These are phyloP conservation scores for Phaeophleospora eucalypticola DNA, from an alignment of 2,329 filamentous ascomycete genomes.

Conservation along the genomic window DNA sequence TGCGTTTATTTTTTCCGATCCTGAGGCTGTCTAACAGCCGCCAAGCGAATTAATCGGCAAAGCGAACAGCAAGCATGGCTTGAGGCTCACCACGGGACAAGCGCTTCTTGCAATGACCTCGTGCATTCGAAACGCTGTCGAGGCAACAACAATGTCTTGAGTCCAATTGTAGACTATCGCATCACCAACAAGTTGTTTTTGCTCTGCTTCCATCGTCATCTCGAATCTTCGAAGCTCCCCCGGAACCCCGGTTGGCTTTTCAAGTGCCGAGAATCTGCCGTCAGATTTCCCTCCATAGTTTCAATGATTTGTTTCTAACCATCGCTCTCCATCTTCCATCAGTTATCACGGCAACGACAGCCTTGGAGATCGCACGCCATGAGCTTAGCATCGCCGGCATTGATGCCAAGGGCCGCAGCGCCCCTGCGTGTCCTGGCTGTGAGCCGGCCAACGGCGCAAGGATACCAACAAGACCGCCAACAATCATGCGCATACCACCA, in stretches of 20 bases:
- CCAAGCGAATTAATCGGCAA: too few relatives aligned
- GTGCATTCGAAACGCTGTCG: too few relatives aligned
- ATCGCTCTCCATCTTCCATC: neutral
- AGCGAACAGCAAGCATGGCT: too few relatives aligned
- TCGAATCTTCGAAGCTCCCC: neutral
- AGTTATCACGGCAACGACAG: neutral
- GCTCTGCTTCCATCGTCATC: neutral
- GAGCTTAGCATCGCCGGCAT: conserved; percentile 34
- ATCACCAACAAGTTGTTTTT: too few relatives aligned
- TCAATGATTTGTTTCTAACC: neutral
- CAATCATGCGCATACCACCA: conserved; percentile 12
- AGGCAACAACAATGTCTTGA: too few relatives aligned
- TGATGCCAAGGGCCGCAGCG: conserved; percentile 32
- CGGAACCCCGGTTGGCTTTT: neutral
- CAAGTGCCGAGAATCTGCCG: neutral
- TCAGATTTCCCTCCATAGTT: neutral
- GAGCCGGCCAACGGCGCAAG: conserved; percentile 21
- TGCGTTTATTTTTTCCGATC: too few relatives aligned
- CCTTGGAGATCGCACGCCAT: conserved; percentile 21
- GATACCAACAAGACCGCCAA: conserved; percentile 19
- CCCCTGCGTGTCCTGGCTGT: conserved; percentile 34
- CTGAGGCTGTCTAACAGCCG: too few relatives aligned
- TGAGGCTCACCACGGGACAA: too few relatives aligned
- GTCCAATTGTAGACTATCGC: too few relatives aligned
- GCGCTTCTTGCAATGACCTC: too few relatives aligned